These are phyloP conservation scores for Ehretia macrophylla DNA, from an alignment of 257 asterid species.

Conservation along the genomic window DNA sequence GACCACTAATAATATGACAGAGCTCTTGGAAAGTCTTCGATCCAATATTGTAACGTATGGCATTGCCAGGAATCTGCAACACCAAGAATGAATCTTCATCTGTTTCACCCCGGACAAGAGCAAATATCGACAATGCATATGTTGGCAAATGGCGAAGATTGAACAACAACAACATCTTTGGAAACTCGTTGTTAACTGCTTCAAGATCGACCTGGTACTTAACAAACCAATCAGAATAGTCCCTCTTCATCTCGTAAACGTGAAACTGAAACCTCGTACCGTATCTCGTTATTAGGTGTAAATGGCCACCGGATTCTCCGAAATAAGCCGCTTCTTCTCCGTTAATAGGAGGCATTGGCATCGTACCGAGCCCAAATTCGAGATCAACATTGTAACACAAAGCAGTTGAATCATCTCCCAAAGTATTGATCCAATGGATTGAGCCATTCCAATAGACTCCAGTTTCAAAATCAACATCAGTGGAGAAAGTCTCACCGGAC, in stretches of 20 bases:
- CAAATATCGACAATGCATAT: constrained; percentile 5
- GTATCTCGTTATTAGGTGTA: constrained; percentile 16
- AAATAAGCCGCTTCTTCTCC: constrained; percentile 1
- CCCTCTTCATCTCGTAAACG: constrained; percentile 28
- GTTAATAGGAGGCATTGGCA: constrained; percentile 12
- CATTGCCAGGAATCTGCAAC: too few species aligned
- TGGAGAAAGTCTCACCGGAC: constrained; percentile 12
- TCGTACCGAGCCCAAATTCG: constrained; percentile 12
- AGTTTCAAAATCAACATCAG: constrained; percentile 6
- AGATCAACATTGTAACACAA: background rate
- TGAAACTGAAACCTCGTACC: constrained; percentile 2
- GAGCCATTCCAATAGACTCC: constrained; percentile 33
- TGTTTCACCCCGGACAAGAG: constrained; percentile 20
- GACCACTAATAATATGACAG: constrained; percentile 4
- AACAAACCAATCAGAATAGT: constrained; percentile 29
- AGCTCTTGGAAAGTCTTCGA: too few species aligned
- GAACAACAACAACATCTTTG: constrained; percentile 1
- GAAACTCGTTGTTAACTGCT: constrained; percentile 5
- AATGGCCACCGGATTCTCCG: constrained; percentile 32
- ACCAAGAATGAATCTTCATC: constrained; percentile 29
- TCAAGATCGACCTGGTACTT: constrained; percentile 32
- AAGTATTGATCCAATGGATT: constrained; percentile 21
- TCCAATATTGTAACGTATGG: too few species aligned
- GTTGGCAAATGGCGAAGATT: background rate
- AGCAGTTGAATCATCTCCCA: too few species aligned